Base-by-base conservation (phyloP, 176 grass and related monocot genomes). In the Ensete ventricosum region DNA sequence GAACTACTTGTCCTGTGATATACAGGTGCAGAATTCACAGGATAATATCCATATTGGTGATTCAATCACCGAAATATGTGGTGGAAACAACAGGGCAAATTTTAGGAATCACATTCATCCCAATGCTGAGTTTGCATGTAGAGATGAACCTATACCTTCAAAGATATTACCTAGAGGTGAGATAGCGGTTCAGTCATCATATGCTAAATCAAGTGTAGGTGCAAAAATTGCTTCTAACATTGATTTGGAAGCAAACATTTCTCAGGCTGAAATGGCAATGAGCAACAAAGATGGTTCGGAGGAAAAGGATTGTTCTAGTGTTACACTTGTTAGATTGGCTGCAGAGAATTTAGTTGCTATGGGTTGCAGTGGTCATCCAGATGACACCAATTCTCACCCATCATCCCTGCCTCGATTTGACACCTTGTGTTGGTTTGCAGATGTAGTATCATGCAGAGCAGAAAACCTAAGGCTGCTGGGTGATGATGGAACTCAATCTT, bases 361-460 rank as follows among this genome's bases (percentile, higher is more conserved):
- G 59, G 52, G 71, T 84, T 55, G 68, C 2, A 63, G 52, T 11
- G 34, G 9, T 13, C 48, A 65, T 21, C 16, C 25, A 19, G 8
- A 50, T 70, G 48, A 70, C 19, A 52, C 9, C 51, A 27, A 14
- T 43, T 73, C 27, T 27, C 9, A 74, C 21, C 24, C 29, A 16
- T 54, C 24, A 54, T 48, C 24, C 71, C 78, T 57, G 25, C 54
- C 81, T 71, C 55, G 77, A 22, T 16, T 14, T 69, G 76, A 89
- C 63, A 85, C 79, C 78, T 73, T 96, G 84, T 76, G 21, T 54
- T 96, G 89, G 89, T 92, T 96, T 0, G 82, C 89, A 29, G 72
- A 81, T 14, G 57, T 96, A 34, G 78, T 78, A 54, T 76, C 50
- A 83, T 78, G 52, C 50, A 85, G 74, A 27, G 78, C 71, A 64